These are phyloP conservation scores for Volutella citrinella DNA, from an alignment of 2,329 filamentous ascomycete genomes.

Conservation along the genomic window DNA sequence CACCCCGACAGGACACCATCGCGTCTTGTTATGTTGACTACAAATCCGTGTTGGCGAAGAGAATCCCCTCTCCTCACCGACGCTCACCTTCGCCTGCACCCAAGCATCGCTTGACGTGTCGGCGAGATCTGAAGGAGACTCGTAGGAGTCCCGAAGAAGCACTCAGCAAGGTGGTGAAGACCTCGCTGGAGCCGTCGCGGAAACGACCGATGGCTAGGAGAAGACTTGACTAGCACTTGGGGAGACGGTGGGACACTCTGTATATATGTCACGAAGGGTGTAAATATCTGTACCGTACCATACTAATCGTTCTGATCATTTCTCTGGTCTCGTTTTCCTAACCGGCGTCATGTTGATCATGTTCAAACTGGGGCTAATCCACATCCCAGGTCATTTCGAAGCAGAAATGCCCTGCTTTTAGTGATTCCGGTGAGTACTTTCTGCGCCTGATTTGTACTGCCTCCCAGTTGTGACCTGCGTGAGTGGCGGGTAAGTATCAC, in stretches of 20 bases:
- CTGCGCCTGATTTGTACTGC: constrained; percentile 22
- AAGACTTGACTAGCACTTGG: constrained; percentile 37
- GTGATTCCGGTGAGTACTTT: constrained; percentile 18
- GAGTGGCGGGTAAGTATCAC: constrained; percentile 19
- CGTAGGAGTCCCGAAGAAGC: constrained; percentile 46
- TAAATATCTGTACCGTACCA: constrained; percentile 39
- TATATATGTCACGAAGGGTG: constrained; percentile 38
- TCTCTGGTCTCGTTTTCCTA: constrained; percentile 8
- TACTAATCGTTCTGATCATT: constrained; percentile 25
- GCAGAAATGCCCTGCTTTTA: constrained; percentile 20
- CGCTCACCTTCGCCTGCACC: constrained; percentile 34
- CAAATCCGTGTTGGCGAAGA: constrained; percentile 28
- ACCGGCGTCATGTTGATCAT: constrained; percentile 20
- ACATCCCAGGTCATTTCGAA: constrained; percentile 20
- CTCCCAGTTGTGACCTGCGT: constrained; percentile 18
- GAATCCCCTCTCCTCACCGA: constrained; percentile 32
- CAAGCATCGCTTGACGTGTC: constrained; percentile 29
- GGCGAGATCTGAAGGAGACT: constrained; percentile 27
- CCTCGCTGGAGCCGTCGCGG: constrained; percentile 37
- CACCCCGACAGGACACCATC: constrained; percentile 36
- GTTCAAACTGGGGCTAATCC: too few species aligned
- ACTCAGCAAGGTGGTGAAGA: constrained; percentile 47
- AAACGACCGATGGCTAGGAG: constrained; percentile 40
- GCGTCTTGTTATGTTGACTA: constrained; percentile 37
- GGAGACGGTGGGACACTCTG: constrained; percentile 30